phyloP scores from a whole-genome alignment of 2,329 filamentous ascomycete species.

The Berkeleyomyces rouxiae region DNA sequence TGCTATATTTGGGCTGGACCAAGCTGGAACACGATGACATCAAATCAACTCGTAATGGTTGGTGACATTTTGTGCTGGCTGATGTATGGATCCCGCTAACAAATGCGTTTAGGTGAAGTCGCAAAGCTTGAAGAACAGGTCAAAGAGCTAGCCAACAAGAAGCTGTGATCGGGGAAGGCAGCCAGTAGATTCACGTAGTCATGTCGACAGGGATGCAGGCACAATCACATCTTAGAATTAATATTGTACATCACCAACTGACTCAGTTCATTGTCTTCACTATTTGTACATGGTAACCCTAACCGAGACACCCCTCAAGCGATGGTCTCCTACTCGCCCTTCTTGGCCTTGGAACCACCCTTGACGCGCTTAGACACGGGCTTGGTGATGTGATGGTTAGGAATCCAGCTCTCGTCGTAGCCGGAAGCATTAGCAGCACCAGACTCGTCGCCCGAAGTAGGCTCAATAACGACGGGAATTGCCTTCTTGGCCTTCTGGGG shows the following conservation, averaged over 20 bases:
- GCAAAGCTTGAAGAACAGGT: constrained; percentile 4
- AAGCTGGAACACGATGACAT: constrained; percentile 59
- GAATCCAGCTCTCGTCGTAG: constrained; percentile 91
- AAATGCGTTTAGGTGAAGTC: not conserved
- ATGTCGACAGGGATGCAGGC: not conserved
- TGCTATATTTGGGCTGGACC: constrained; percentile 58
- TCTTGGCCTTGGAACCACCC: constrained; percentile 35
- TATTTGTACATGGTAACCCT: not conserved
- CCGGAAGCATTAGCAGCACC: constrained; percentile 46
- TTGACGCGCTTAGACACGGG: constrained; percentile 55
- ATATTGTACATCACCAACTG: not conserved
- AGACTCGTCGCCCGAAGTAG: constrained; percentile 53
- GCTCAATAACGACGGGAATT: constrained; percentile 42
- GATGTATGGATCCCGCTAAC: not conserved
- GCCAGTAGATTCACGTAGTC: not conserved
- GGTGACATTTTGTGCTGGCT: not conserved
- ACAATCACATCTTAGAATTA: not conserved
- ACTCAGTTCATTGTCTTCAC: too few species aligned
- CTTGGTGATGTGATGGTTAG: constrained; percentile 72
- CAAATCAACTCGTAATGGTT: constrained; percentile 8
- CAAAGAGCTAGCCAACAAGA: constrained; percentile 6
- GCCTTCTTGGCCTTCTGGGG: constrained; percentile 51
- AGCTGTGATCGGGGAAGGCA: not conserved
- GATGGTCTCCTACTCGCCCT: constrained; percentile 10
- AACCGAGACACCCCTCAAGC: not conserved